A percentile compares a stretch with the other conserved stretches of the same genome.
Evolutionary conservation across 2,329 filamentous ascomycete species (phyloP).

Genomic region (Ophiostoma quercus): DNA sequence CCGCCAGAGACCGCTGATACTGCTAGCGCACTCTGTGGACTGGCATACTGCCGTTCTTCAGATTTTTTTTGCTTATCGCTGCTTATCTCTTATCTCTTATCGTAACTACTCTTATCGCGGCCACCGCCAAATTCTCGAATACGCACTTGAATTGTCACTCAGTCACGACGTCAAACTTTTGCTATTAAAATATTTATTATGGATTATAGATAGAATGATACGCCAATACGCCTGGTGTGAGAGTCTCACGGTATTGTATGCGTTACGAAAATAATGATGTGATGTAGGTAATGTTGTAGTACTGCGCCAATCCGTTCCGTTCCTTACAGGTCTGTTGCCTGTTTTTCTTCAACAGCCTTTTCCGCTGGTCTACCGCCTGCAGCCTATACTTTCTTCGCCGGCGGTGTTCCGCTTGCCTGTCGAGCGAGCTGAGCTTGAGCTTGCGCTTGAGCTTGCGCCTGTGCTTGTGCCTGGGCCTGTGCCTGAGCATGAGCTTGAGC

Average conservation of each 20-base stretch:
- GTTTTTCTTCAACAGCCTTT: neutral
- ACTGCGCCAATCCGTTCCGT: neutral
- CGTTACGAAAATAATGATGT: neutral
- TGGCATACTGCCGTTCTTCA: neutral
- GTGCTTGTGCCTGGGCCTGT: conserved; percentile 13
- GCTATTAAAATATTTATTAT: neutral
- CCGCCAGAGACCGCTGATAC: neutral
- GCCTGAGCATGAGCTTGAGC: conserved; percentile 33
- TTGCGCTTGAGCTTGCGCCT: neutral
- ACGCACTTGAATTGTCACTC: neutral
- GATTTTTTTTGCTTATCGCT: conserved; percentile 21
- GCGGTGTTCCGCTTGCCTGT: conserved; percentile 14
- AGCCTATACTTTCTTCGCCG: conserved; percentile 2
- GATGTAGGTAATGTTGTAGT: neutral
- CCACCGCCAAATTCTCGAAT: conserved; percentile 1
- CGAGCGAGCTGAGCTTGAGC: conserved; percentile 19
- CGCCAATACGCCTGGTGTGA: neutral
- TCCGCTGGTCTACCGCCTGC: neutral
- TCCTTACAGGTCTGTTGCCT: too few species aligned
- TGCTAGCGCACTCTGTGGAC: conserved; percentile 10
- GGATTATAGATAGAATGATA: neutral
- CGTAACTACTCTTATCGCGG: conserved; percentile 21
- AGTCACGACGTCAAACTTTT: neutral
- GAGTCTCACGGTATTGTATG: neutral
- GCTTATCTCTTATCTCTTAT: conserved; percentile 22